Conservation (phyloP, 2,329 filamentous ascomycete species). For the Ascochyta lentis region DNA sequence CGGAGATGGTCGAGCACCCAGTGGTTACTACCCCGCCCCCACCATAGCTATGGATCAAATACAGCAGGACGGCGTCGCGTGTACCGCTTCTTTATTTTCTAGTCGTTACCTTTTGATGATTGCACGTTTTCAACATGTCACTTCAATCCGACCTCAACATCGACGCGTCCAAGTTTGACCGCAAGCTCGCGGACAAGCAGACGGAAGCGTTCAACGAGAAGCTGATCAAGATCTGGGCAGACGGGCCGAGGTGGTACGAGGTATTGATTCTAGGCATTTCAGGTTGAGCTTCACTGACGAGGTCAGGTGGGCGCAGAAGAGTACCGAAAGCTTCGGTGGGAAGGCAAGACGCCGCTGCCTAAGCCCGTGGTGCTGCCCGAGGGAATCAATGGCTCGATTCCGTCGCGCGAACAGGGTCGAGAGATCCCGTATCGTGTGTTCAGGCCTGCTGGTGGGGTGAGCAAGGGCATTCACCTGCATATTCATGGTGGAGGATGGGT, state of each 20-base stretch:
- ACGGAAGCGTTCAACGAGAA: slow-evolving; percentile 55
- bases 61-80: slow-evolving; percentile 7
- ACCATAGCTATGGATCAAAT: background rate
- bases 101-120: background rate
- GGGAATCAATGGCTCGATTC: slow-evolving; percentile 57
- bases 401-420: slow-evolving; percentile 60
- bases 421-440: slow-evolving; percentile 62
- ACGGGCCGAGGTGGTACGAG: slow-evolving; percentile 60
- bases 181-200: slow-evolving; percentile 48
- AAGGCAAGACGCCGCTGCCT: slow-evolving; percentile 61
- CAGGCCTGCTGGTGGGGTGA: slow-evolving; percentile 54
- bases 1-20: slow-evolving; percentile 10
- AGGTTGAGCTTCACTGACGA: background rate
- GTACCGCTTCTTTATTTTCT: background rate
- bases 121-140: slow-evolving; percentile 25
- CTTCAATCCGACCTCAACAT: slow-evolving; percentile 51
- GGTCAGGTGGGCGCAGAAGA: slow-evolving; percentile 58
- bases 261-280: slow-evolving; percentile 31
- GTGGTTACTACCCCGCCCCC: slow-evolving; percentile 27
- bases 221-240: slow-evolving; percentile 52
- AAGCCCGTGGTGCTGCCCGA: slow-evolving; percentile 54
- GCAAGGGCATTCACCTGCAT: slow-evolving; percentile 60
- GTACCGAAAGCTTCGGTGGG: slow-evolving; percentile 62
- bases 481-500: slow-evolving; percentile 63
- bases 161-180: slow-evolving; percentile 54